phyloP scores from a whole-genome alignment of 805 yeast genomes.

The Lipomyces yamanashiensis region DNA sequence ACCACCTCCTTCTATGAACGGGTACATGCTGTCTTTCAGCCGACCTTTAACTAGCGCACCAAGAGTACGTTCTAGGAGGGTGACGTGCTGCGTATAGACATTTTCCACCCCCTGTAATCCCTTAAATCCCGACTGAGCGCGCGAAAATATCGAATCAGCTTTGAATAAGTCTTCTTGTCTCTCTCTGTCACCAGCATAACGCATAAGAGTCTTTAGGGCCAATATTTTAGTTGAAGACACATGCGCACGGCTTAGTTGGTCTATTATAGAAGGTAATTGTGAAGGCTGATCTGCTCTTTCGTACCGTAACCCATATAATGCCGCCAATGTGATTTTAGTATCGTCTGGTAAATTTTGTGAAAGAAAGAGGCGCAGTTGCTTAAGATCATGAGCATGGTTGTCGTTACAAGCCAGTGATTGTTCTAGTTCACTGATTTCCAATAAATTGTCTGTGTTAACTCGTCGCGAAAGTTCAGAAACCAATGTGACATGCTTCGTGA shows the following conservation, averaged over 20 bases:
- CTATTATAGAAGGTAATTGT: conserved; percentile 49
- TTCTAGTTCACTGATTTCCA: conserved; percentile 89
- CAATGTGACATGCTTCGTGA: conserved; percentile 88
- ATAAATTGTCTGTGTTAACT: conserved; percentile 63
- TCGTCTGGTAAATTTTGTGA: conserved; percentile 48
- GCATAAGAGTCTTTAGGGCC: conserved; percentile 54
- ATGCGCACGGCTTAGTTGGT: conserved; percentile 37
- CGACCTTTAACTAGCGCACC: conserved; percentile 51
- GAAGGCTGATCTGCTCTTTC: conserved; percentile 50
- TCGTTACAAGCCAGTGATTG: conserved; percentile 78
- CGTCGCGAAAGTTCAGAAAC: conserved; percentile 83
- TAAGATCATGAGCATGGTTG: conserved; percentile 60
- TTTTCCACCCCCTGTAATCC: conserved; percentile 53
- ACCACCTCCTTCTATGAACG: conserved; percentile 51
- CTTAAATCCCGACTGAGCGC: conserved; percentile 51
- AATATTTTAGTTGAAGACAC: conserved; percentile 46
- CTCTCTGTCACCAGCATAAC: conserved; percentile 51
- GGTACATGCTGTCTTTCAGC: conserved; percentile 50
- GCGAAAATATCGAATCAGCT: conserved; percentile 47
- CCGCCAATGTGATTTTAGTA: conserved; percentile 71
- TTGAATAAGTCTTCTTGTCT: conserved; percentile 52
- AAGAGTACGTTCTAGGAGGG: conserved; percentile 62
- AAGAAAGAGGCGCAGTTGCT: conserved; percentile 62
- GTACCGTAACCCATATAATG: conserved; percentile 75
- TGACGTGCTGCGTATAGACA: conserved; percentile 88